Evolutionary conservation across 163 green algal species (phyloP).

Genomic region (Chlamydomonas reinhardtii): DNA sequence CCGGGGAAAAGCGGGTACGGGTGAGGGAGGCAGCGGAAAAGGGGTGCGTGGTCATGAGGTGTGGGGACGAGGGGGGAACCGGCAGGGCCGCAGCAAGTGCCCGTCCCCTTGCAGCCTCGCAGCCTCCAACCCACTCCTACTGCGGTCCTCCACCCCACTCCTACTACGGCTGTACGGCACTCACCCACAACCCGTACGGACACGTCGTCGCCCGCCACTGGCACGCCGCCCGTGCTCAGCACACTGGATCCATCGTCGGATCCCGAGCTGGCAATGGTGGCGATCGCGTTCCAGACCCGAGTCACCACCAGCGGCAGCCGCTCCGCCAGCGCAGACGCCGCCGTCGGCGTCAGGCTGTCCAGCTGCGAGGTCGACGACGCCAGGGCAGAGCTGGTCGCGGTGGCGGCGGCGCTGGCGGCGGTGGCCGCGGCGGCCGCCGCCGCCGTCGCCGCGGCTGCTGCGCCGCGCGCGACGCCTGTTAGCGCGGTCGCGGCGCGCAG

Average conservation of each 20-base stretch:
- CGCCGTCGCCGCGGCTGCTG: conserved; percentile 38
- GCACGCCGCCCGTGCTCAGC: neutral
- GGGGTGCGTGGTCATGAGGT: too few relatives aligned
- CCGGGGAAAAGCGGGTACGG: too few relatives aligned
- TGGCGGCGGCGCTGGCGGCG: conserved; percentile 17
- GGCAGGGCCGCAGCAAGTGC: too few relatives aligned
- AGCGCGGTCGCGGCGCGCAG: conserved; percentile 38
- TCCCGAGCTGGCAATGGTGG: neutral
- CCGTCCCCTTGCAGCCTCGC: too few relatives aligned
- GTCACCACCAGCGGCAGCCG: conserved; percentile 32
- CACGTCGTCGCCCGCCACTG: neutral
- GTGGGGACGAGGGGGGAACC: too few relatives aligned
- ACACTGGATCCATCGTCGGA: neutral
- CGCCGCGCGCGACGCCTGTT: conserved; percentile 29
- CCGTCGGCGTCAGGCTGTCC: conserved; percentile 8
- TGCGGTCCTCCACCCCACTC: too few relatives aligned
- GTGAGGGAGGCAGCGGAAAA: too few relatives aligned
- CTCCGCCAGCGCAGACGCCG: conserved; percentile 30
- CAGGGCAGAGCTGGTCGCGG: conserved; percentile 31
- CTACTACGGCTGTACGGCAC: neutral
- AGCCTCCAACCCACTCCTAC: too few relatives aligned
- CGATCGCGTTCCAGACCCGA: neutral
- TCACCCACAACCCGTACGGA: conserved; percentile 38
- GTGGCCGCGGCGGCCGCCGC: conserved; percentile 34
- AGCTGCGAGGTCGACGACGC: neutral